phyloP scores from a whole-genome alignment of 2,329 filamentous ascomycete species.

The Trichoderma afroharzianum region DNA sequence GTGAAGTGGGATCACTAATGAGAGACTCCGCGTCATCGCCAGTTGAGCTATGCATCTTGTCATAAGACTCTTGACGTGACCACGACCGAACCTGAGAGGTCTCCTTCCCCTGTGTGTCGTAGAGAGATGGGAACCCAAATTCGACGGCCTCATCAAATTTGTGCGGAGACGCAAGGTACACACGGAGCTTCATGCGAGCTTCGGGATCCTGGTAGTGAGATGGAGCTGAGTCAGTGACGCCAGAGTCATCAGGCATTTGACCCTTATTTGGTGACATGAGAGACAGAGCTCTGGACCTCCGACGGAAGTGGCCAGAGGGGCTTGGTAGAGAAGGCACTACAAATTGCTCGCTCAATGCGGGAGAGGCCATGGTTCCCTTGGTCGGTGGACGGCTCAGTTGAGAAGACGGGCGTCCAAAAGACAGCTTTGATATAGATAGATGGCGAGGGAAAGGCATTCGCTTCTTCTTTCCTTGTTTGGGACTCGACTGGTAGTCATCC shows the following conservation, averaged over 20 bases:
- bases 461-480: slow-evolving; percentile 37
- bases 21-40: slow-evolving; percentile 55
- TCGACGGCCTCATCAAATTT: slow-evolving; percentile 95
- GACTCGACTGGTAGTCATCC: slow-evolving; percentile 66
- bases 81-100: slow-evolving; percentile 23
- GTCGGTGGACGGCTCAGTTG: slow-evolving; percentile 47
- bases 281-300: slow-evolving; percentile 54
- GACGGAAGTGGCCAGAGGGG: slow-evolving; percentile 38
- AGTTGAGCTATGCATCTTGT: slow-evolving; percentile 53
- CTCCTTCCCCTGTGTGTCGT: slow-evolving; percentile 38
- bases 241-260: slow-evolving; percentile 22
- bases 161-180: slow-evolving; percentile 82
- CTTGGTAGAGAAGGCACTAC: slow-evolving; percentile 21
- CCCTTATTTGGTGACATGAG: slow-evolving; percentile 49
- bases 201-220: slow-evolving; percentile 89
- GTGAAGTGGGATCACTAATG: slow-evolving; percentile 53
- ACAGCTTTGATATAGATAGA: slow-evolving; percentile 66
- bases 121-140: slow-evolving; percentile 78
- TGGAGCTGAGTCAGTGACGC: slow-evolving; percentile 62
- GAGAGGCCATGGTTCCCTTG: slow-evolving; percentile 37
- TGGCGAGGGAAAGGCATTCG: slow-evolving; percentile 64
- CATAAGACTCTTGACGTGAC: slow-evolving; percentile 29
- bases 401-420: slow-evolving; percentile 54
- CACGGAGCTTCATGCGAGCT: slow-evolving; percentile 77
- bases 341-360: slow-evolving; percentile 25